phyloP scores from a whole-genome alignment of 768 basidiomycete genomes.

The Terana coerulea region DNA sequence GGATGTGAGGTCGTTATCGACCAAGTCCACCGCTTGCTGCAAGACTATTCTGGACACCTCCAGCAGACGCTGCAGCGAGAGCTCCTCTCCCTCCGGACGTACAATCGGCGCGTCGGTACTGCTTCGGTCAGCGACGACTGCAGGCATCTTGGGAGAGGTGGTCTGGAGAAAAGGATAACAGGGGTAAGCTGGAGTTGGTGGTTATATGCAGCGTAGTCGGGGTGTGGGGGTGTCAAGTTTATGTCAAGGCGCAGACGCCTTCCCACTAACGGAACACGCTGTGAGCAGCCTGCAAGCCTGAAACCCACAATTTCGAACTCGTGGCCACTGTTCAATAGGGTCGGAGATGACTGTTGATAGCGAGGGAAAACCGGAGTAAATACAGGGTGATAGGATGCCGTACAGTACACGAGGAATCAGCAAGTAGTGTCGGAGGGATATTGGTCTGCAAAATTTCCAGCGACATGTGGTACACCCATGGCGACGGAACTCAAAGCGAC shows the following conservation, averaged over 20 bases:
- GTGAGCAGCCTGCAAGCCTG: neutral
- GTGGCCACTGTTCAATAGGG: neutral
- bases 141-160: neutral
- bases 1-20: conserved; percentile 59
- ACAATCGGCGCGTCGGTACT: conserved; percentile 8
- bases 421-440: conserved; percentile 30
- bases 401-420: conserved; percentile 8
- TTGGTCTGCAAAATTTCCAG: conserved; percentile 83
- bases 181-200: neutral
- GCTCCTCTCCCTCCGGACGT: conserved; percentile 18
- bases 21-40: conserved; percentile 67
- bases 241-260: neutral
- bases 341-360: neutral
- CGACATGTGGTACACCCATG: conserved; percentile 46
- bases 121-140: neutral
- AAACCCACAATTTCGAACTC: no score
- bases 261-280: neutral
- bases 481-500: conserved; percentile 82
- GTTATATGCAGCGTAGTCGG: neutral
- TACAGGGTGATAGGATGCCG: neutral
- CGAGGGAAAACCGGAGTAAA: conserved; percentile 6
- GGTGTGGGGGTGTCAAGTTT: neutral
- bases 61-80: conserved; percentile 49
- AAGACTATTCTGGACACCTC: conserved; percentile 66
- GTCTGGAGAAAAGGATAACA: neutral